Conservation (phyloP, 371 early-diverging fungal genomes). For the Apophysomyces ossiformis region DNA sequence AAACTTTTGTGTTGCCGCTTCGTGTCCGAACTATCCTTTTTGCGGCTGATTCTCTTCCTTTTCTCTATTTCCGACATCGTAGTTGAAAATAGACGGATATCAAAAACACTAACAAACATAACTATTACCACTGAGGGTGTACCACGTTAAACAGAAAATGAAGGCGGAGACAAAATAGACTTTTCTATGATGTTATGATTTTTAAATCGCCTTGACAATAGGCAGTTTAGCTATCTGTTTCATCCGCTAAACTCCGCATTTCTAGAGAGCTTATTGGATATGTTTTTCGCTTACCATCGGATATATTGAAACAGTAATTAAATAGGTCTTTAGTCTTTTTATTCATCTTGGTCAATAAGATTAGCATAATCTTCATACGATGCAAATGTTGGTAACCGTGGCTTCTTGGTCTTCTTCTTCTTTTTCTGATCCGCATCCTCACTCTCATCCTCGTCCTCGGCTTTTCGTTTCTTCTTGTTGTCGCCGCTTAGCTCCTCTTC, state of each 20-base stretch:
- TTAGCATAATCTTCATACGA: conserved; percentile 76
- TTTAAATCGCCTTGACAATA: neutral
- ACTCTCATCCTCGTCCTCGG: conserved; percentile 26
- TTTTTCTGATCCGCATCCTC: conserved; percentile 41
- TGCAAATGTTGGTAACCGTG: conserved; percentile 70
- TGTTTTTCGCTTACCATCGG: conserved; percentile 2
- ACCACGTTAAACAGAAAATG: neutral
- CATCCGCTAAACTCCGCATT: conserved; percentile 4
- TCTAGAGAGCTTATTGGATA: neutral
- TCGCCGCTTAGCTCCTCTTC: conserved; percentile 27
- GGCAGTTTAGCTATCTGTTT: conserved; percentile 5
- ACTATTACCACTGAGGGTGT: neutral
- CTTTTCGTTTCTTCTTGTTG: conserved; percentile 35
- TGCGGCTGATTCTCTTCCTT: neutral
- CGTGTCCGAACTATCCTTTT: conserved; percentile 8
- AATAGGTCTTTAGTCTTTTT: conserved; percentile 21
- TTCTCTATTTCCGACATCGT: neutral
- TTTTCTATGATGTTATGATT: conserved; percentile 6
- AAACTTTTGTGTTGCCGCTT: conserved; percentile 10
- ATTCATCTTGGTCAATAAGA: conserved; percentile 34
- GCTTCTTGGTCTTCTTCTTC: conserved; percentile 57
- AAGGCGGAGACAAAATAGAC: conserved; percentile 3
- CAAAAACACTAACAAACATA: too few species aligned
- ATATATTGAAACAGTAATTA: conserved; percentile 5
- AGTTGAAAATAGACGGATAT: too few species aligned